Conservation (phyloP, 805 yeast species). For the Starmerella vitae region DNA sequence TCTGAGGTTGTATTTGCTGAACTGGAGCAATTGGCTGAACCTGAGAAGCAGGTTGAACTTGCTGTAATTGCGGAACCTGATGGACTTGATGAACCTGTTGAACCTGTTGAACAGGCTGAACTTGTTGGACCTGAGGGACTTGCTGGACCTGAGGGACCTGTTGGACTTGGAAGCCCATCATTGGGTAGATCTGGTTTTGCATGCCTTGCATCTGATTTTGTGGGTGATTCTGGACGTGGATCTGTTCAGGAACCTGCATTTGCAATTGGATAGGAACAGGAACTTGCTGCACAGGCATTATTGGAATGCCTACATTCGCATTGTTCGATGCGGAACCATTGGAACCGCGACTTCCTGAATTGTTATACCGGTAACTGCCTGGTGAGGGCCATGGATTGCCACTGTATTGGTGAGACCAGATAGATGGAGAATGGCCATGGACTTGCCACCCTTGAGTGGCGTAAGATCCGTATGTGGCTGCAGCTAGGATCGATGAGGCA, state of each 20-base stretch:
- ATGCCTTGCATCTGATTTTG: neutral
- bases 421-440: slow-evolving; percentile 12
- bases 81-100: slow-evolving; percentile 1
- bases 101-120: neutral
- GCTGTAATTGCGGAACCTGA: slow-evolving; percentile 5
- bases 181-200: too few species aligned
- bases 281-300: neutral
- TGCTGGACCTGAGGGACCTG: neutral
- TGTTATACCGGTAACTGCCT: neutral
- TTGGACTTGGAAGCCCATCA: neutral
- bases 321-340: too few species aligned
- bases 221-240: neutral
- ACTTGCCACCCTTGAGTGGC: too few species aligned
- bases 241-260: neutral
- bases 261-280: neutral
- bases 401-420: slow-evolving; percentile 17
- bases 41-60: slow-evolving; percentile 10
- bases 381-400: slow-evolving; percentile 9
- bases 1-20: neutral
- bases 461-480: slow-evolving; percentile 12
- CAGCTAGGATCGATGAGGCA: slow-evolving; percentile 10
- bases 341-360: too few species aligned
- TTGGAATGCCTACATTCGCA: too few species aligned
- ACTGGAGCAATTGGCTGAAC: slow-evolving; percentile 4
- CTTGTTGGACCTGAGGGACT: slow-evolving; percentile 2